Base-by-base conservation (phyloP, 371 early-diverging fungal genomes). In the Gilbertella persicaria region DNA sequence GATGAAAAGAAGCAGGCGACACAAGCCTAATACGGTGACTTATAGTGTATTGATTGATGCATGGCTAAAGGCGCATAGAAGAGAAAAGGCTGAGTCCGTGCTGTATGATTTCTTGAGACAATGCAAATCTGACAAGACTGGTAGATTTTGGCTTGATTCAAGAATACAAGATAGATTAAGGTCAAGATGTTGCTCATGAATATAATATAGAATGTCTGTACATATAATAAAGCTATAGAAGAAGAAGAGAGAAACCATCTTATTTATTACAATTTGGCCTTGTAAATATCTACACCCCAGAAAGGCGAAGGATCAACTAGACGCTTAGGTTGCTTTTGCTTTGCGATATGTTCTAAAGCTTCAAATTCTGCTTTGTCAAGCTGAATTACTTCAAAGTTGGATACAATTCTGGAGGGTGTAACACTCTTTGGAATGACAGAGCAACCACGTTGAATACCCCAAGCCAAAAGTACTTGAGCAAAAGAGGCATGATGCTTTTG, bases 391-490 rank as follows among this genome's bases (percentile, higher is more conserved):
- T 84, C 45, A 37, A 80, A 79, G 64, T 86, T 85, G 36, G 66
- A 58, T 21, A 62, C 45, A 49, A 80, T 70, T 44, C 87, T 75
- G 7, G 72, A 69, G 3, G 74, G 69, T 14, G 73, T 80, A 13
- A 76, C 76, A 7, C 83, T 82, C 66, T 87, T 86, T 43, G 86
- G 85, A 62, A 87, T 80, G 4, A 82, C 86, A 17, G 70, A 66
- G 20, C 73, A 77, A 21, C 85, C 85, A 48, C 87, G 82, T 71
- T 88, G 80, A 14, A 82, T 66, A 39, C 79, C 86, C 91, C 92
- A 94, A 16, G 84, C 75, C 19, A 92, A 67, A 17, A 90, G 66
- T 45, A 91, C 80, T 63, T 91, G 90, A n/a, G 90, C 86, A n/a
- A 84, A 68, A 10, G 82, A 58, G 51, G 76, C 81, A 46, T 80